A percentile compares a stretch with the other conserved stretches of the same genome.
phyloP scores from a whole-genome alignment of 169 alveolate species.

The Plasmodium falciparum region DNA sequence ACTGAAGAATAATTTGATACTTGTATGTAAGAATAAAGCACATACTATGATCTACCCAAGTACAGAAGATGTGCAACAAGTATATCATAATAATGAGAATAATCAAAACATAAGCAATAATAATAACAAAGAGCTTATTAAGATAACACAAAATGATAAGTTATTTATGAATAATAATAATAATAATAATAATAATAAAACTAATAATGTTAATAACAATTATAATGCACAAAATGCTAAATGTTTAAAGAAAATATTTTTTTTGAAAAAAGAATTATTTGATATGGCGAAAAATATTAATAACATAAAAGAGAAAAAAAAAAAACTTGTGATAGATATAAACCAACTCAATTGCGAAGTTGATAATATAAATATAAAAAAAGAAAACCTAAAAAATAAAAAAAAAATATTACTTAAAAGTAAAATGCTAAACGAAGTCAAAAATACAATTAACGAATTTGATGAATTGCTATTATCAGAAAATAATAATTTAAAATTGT shows the following conservation, averaged over 20 bases:
- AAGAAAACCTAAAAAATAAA: slow-evolving; percentile 49
- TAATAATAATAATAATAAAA: too few species aligned
- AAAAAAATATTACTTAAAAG: slow-evolving; percentile 47
- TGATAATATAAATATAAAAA: slow-evolving; percentile 54
- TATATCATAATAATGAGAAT: too few species aligned
- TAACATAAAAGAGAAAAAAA: slow-evolving; percentile 26
- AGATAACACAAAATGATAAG: too few species aligned
- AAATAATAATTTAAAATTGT: slow-evolving; percentile 10
- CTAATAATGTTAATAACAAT: not conserved
- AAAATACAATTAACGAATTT: slow-evolving; percentile 36
- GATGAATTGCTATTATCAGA: slow-evolving; percentile 43
- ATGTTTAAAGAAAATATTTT: slow-evolving; percentile 17
- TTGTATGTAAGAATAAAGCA: too few species aligned
- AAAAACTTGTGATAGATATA: slow-evolving; percentile 53
- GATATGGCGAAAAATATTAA: slow-evolving; percentile 25
- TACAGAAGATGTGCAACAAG: too few species aligned
- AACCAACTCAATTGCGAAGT: slow-evolving; percentile 45
- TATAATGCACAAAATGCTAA: not conserved
- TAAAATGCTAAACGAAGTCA: slow-evolving; percentile 53
- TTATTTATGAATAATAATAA: too few species aligned
- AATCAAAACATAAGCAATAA: too few species aligned
- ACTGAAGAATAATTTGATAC: too few species aligned
- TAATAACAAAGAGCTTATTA: too few species aligned
- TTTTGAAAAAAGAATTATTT: slow-evolving; percentile 36
- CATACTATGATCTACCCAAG: not conserved